phyloP scores from a whole-genome alignment of 1,139 yeast genomes.

The Scheffersomyces titani region DNA sequence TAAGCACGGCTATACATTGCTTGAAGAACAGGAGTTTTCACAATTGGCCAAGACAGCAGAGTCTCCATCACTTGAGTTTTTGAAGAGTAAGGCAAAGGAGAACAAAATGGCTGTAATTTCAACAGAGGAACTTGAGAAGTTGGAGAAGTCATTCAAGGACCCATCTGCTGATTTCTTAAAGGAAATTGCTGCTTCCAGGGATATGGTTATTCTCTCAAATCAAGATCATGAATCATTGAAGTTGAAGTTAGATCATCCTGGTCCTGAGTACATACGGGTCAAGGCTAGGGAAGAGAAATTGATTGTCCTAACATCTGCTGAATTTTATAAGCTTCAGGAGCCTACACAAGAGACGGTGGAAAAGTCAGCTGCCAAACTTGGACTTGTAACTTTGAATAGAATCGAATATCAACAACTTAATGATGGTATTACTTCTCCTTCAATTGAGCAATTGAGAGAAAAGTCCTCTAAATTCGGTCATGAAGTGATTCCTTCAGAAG shows the following conservation, averaged over 20 bases:
- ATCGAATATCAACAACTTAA: slow-evolving; percentile 16
- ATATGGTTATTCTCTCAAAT: slow-evolving; percentile 28
- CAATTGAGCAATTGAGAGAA: slow-evolving; percentile 21
- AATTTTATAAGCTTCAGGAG: slow-evolving; percentile 20
- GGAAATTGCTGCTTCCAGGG: slow-evolving; percentile 19
- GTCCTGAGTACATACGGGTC: slow-evolving; percentile 19
- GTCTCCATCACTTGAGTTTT: slow-evolving; percentile 24
- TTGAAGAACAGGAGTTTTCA: slow-evolving; percentile 1
- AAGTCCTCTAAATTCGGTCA: slow-evolving; percentile 18
- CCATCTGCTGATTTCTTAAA: slow-evolving; percentile 20
- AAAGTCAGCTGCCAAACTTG: slow-evolving; percentile 15
- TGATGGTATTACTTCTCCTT: slow-evolving; percentile 22
- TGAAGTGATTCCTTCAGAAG: slow-evolving; percentile 20
- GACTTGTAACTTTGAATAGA: slow-evolving; percentile 13
- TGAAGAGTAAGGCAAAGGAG: slow-evolving; percentile 17
- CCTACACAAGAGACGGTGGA: slow-evolving; percentile 18
- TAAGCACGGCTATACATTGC: slow-evolving; percentile 5
- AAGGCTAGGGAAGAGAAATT: slow-evolving; percentile 26
- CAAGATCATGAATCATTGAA: slow-evolving; percentile 19
- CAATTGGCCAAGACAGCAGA: slow-evolving; percentile 9
- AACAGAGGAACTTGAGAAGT: slow-evolving; percentile 8
- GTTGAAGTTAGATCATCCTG: slow-evolving; percentile 17
- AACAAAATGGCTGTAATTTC: slow-evolving; percentile 9
- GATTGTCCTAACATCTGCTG: slow-evolving; percentile 21
- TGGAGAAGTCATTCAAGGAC: slow-evolving; percentile 14